Conservation (phyloP, 495 filamentous ascomycete genomes). For the Chaetomium fimeti region DNA sequence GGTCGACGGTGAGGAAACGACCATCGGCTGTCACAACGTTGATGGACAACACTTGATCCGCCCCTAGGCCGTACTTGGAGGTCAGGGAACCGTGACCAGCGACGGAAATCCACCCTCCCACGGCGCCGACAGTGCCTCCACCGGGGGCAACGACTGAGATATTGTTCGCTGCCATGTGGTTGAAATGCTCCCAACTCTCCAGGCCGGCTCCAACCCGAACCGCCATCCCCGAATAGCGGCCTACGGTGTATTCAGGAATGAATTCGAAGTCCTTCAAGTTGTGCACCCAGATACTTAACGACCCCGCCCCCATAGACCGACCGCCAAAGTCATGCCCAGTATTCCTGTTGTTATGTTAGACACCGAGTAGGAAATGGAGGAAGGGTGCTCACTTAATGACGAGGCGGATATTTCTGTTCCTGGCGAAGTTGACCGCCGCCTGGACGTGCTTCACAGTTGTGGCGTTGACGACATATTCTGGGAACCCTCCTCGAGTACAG, state of each 20-base stretch:
- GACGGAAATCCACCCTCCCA: conserved; percentile 52
- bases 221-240: conserved; percentile 44
- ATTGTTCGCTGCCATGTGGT: conserved; percentile 36
- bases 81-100: conserved; percentile 50
- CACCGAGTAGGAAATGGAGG: neutral
- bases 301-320: conserved; percentile 53
- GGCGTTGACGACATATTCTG: conserved; percentile 59
- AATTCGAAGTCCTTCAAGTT: conserved; percentile 49
- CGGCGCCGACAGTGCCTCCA: conserved; percentile 49
- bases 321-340: conserved; percentile 68
- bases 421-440: conserved; percentile 61
- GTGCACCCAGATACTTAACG: conserved; percentile 61
- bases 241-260: conserved; percentile 42
- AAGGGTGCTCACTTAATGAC: conserved; percentile 58
- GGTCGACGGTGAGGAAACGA: conserved; percentile 51
- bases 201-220: conserved; percentile 49
- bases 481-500: conserved; percentile 58
- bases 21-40: conserved; percentile 59
- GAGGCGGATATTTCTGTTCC: conserved; percentile 56
- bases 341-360: conserved; percentile 47
- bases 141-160: conserved; percentile 49
- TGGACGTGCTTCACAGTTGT: conserved; percentile 56
- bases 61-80: conserved; percentile 43
- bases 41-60: conserved; percentile 53
- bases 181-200: conserved; percentile 47